Base-by-base conservation (phyloP, 1,139 yeast genomes). In the Hyphopichia khmerensis region DNA sequence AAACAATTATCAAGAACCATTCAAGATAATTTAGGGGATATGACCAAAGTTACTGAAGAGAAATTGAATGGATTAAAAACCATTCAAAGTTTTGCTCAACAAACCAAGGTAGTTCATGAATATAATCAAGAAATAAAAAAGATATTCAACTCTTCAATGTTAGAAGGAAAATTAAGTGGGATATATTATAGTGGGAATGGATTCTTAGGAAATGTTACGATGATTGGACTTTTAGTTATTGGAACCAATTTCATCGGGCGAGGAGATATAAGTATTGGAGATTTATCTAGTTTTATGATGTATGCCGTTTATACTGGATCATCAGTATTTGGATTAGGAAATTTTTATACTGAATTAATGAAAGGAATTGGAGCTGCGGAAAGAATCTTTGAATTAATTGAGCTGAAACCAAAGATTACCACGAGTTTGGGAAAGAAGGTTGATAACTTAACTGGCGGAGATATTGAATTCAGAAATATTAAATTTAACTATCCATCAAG, bases 331-430 rank as follows among this genome's bases (percentile, higher is more conserved):
- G 97, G 97, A 1, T 64, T 93, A 35, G 93, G 96, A 1, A 85
- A 86, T 47, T 91, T 91, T 60, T 91, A 90, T 57, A 85, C 96
- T 1, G 98, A 93, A 59, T 68, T 91, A 46, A 91, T 93, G 96
- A 93, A 91, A 67, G 98, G 97, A 39, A 85, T 91, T 7, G 99
- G 99, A 47, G 98, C 98, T 0, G 95, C 97, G 0, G 87, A 95
- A 42, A 76, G 99, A 48, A 69, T 93, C 42, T 93, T 93, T 67
- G 98, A 93, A 63, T 71, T 93, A 39, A 77, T 85, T 40, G 96
- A 90, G 52, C 79, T 85, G 60, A 68, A 81, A 45, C 93, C 96
- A 2, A 58, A 65, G 24, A 88, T 91, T 36, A 72, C 78, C 31
- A 79, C 89, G 11, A 75, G 85, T 3, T 55, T 66, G 31, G 97